Evolutionary conservation across 129 eudicot genomes (phyloP).

Genomic region (Apium graveolens): DNA sequence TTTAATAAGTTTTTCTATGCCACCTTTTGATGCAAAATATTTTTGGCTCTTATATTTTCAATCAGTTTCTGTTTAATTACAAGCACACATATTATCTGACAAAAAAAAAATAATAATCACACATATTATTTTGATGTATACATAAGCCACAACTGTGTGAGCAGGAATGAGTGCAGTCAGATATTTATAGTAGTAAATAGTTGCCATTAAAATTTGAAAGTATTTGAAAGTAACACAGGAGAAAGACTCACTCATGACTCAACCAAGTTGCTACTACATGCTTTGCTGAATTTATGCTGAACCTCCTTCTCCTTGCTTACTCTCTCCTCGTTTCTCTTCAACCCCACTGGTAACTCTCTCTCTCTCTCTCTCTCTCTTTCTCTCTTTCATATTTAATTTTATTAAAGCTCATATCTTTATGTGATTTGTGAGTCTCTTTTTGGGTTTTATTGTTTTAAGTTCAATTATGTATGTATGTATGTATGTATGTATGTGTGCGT

Average conservation of each 20-base stretch:
- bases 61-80: not conserved
- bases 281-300: not conserved
- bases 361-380: not conserved
- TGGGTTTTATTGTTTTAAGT: too few relatives aligned
- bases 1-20: too few relatives aligned
- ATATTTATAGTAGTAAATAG: not conserved
- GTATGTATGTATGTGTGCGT: too few relatives aligned
- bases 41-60: not conserved
- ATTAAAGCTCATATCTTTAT: not conserved
- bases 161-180: not conserved
- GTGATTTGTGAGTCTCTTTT: not conserved
- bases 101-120: too few relatives aligned
- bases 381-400: not conserved
- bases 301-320: not conserved
- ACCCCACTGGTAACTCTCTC: not conserved
- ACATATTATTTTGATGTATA: too few relatives aligned
- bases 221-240: not conserved
- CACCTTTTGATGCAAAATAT: not conserved
- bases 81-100: too few relatives aligned
- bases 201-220: not conserved
- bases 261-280: not conserved
- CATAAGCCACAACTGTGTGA: not conserved
- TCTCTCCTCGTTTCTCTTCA: not conserved
- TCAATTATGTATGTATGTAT: not conserved
- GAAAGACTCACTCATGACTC: not conserved